Conservation (phyloP, 192 early-diverging fungal species). For the Funneliformis mosseae region DNA sequence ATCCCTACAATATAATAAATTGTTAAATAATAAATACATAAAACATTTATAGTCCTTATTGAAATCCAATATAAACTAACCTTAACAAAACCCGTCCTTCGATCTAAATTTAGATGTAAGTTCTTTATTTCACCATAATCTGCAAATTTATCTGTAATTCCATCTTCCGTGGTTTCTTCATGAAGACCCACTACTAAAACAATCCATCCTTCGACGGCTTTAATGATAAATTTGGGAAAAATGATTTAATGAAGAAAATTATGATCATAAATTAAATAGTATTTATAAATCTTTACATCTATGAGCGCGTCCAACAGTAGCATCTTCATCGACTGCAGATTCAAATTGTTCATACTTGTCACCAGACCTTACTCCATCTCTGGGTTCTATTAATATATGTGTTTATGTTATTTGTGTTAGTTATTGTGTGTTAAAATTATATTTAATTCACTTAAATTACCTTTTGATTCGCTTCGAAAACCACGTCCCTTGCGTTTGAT, state of each 20-base stretch:
- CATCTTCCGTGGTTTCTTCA: slow-evolving; percentile 94
- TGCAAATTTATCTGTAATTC: slow-evolving; percentile 80
- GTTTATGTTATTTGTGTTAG: slow-evolving; percentile 19
- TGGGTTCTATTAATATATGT: slow-evolving; percentile 33
- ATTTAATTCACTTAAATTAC: neutral
- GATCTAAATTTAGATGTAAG: slow-evolving; percentile 90
- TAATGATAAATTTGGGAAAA: neutral
- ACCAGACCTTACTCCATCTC: slow-evolving; percentile 24
- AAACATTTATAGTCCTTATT: neutral
- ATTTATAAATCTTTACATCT: slow-evolving; percentile 13
- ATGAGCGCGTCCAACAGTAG: slow-evolving; percentile 27
- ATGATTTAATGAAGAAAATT: neutral
- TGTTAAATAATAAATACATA: neutral
- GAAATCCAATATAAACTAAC: slow-evolving; percentile 43
- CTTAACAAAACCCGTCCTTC: slow-evolving; percentile 95
- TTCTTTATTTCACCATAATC: slow-evolving; percentile 92
- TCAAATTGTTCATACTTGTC: slow-evolving; percentile 36
- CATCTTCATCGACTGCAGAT: slow-evolving; percentile 26
- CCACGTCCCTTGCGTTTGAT: slow-evolving; percentile 51
- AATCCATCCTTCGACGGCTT: slow-evolving; percentile 94
- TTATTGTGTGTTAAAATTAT: neutral
- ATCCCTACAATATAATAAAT: slow-evolving; percentile 81
- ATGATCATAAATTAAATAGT: neutral
- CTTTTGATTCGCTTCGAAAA: slow-evolving; percentile 43
- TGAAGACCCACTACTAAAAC: slow-evolving; percentile 90